Evolutionary conservation across 192 early-diverging fungal genomes (phyloP), one percentile per base, ranked within the genome.

Genomic region (Backusella tarrabulga): DNA sequence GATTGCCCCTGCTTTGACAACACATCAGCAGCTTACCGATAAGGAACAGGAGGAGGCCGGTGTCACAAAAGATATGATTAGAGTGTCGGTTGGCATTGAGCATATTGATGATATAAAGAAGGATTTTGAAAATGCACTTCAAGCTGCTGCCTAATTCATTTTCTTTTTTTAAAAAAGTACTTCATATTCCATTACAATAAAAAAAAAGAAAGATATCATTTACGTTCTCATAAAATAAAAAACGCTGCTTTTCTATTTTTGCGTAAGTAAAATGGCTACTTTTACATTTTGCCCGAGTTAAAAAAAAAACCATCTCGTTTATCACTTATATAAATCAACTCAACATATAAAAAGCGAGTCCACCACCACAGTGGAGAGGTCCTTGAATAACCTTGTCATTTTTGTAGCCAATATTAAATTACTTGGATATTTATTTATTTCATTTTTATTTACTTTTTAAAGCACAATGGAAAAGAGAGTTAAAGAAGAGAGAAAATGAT

Each of bases 61-160:
- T 68, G 92, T 95, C 6, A 90, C 90, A n/a, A 85, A 90, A 36
- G 96, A 96, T 80, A 80, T 94, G 67, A 88, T 96, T 75, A 88
- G 95, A 68, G 91, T 95, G 4, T 91, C 90, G 3, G 95, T 97
- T 73, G 95, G 96, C 54, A 79, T 96, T 40, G 95, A 97, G 77
- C 84, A 92, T 68, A 91, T 92, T 60, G 88, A 90, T 34, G 91
- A 92, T 52, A 91, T 92, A 75, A 92, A 85, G 73, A 80, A 79
- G 40, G 91, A 92, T 54, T 89, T 92, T 82, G 81, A 82, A 12
- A 78, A 86, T 67, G 91, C 91, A 21, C 80, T 92, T 36, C 67
- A 42, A 44, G 74, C 74, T 34, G 34, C 15, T 68, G n/a, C 34
- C 32, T 56, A 56, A 56, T 21, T 56, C 8, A 8, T 23, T 54